Percentiles rank a stretch among this genome's conserved stretches.
Evolutionary conservation across 805 yeast genomes (phyloP).

Genomic region (Lachancea dasiensis): DNA sequence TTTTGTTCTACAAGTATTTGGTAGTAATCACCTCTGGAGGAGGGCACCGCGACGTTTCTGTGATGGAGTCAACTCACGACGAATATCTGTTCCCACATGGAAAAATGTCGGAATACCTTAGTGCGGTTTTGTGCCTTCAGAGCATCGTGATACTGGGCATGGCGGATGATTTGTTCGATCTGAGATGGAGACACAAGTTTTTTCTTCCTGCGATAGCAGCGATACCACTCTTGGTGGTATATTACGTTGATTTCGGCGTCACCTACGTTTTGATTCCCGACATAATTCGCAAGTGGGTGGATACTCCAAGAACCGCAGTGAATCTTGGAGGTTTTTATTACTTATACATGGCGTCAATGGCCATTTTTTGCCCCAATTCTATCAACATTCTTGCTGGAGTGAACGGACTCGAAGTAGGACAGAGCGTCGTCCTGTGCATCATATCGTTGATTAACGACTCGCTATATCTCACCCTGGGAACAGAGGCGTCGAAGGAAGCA

Average conservation of each 20-base stretch:
- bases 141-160: constrained; percentile 81
- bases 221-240: constrained; percentile 83
- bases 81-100: constrained; percentile 60
- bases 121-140: constrained; percentile 78
- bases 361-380: constrained; percentile 93
- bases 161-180: constrained; percentile 91
- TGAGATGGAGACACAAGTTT: constrained; percentile 96
- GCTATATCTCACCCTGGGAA: constrained; percentile 52
- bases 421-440: constrained; percentile 69
- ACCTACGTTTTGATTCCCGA: constrained; percentile 82
- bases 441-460: constrained; percentile 71
- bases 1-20: constrained; percentile 71
- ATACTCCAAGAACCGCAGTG: constrained; percentile 36
- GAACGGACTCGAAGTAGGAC: constrained; percentile 96
- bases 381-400: constrained; percentile 94
- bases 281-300: constrained; percentile 42
- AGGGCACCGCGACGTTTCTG: constrained; percentile 39
- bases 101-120: constrained; percentile 76
- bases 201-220: constrained; percentile 93
- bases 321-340: constrained; percentile 81
- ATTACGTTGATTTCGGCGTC: constrained; percentile 89
- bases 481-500: constrained; percentile 61
- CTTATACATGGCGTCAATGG: constrained; percentile 81
- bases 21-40: constrained; percentile 55
- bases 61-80: constrained; percentile 13